Percentiles rank a stretch among this genome's conserved stretches.
Evolutionary conservation across 345 rosid species (phyloP).

Genomic region (Camelina hispida): DNA sequence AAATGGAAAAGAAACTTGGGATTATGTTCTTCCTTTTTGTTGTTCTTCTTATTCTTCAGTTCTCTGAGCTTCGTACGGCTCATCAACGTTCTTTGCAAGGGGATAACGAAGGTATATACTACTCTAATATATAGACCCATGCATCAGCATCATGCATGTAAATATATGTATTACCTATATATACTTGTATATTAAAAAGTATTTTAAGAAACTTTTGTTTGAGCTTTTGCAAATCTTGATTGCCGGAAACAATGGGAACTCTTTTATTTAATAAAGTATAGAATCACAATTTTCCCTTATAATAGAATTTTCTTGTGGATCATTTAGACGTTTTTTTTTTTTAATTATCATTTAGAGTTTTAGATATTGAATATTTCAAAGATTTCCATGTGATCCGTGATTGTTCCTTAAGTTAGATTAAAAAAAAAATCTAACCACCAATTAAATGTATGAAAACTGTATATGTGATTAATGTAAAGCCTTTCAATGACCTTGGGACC

Average conservation of each 20-base stretch:
- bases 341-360: background rate
- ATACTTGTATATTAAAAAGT: too few species aligned
- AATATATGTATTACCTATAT: background rate
- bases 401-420: background rate
- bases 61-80: slow-evolving; percentile 26
- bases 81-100: slow-evolving; percentile 27
- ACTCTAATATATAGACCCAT: background rate
- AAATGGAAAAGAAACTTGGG: slow-evolving; percentile 34
- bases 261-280: background rate
- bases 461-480: too few species aligned
- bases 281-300: background rate
- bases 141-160: slow-evolving; percentile 24
- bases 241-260: background rate
- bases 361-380: background rate
- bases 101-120: slow-evolving; percentile 36
- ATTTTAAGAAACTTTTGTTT: background rate
- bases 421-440: background rate
- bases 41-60: slow-evolving; percentile 29
- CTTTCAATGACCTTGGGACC: background rate
- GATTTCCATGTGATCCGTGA: background rate
- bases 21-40: slow-evolving; percentile 18
- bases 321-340: too few species aligned
- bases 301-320: background rate
- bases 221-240: background rate
- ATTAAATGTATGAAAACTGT: background rate